Base-by-base conservation (phyloP, 164 flowering plant species). In the Chimonanthus salicifolius region DNA sequence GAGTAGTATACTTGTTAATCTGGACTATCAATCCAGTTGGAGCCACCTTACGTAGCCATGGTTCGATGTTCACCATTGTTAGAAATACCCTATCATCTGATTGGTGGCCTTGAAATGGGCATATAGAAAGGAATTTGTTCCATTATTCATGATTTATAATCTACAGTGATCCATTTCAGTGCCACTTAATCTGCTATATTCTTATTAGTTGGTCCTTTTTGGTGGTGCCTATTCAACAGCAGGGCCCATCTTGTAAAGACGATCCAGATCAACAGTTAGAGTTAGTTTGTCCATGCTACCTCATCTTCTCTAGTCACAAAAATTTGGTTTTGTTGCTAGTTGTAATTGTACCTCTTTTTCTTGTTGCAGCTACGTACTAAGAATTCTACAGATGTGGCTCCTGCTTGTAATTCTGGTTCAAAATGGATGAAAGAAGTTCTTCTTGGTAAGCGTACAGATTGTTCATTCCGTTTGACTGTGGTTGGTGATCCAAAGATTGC, bases 401-500 rank as follows among this genome's bases (percentile, higher is more conserved):
- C 80, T 69, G 44, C 83, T 20, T 69, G 64, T 18, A 48, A 76
- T 16, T 81, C 89, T 75, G 97, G 97, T 47, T 79, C 82, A 67
- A 89, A 87, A 78, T 90, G 88, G 90, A 74, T 96, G 44, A 96
- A 94, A 80, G 94, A 94, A 48, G 81, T 87, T 68, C 77, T 94
- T 74, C 87, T 94, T 9, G 94, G 88, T 7, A 96, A 96, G 80
- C 73, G 97, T 63, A 84, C 84, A 58, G 90, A 96, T 69, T 79
- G 84, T 76, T 79, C 86, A 4, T 92, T 96, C 80, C 97, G 99
- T 43, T 88, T 89, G 93, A 92, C 89, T 66, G 87, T 92, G 7
- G 84, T 86, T 75, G 99, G 99, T 64, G 97, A 96, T 75, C 97
- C 98, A n/a, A 84, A 78, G 15, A 71, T 96, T n/a, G 81, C 84